Conservation (phyloP, 2,329 filamentous ascomycete species). For the Epichloe typhina region DNA sequence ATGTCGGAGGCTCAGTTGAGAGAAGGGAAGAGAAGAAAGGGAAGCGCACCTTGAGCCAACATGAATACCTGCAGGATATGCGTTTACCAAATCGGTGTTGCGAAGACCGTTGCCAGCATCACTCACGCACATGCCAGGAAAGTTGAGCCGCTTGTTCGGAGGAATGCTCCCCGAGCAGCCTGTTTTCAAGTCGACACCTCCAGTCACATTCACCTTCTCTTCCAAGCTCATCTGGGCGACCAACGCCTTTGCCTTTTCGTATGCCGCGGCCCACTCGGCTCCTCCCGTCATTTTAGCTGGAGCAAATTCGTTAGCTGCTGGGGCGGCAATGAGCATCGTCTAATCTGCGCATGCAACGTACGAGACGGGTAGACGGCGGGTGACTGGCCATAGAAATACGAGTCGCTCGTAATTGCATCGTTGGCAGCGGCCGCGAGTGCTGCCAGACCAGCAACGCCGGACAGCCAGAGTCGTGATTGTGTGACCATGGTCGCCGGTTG, state of each 20-base stretch:
- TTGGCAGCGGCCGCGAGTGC: constrained; percentile 3
- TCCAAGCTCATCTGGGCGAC: constrained; percentile 60
- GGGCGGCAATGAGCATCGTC: too few relatives aligned
- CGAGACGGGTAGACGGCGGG: constrained; percentile 38
- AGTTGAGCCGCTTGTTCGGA: constrained; percentile 24
- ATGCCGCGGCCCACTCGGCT: constrained; percentile 50
- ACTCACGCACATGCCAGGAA: constrained; percentile 31
- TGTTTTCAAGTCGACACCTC: constrained; percentile 45
- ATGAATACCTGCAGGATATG: constrained; percentile 28
- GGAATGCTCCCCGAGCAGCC: constrained; percentile 34
- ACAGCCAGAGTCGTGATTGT: not conserved
- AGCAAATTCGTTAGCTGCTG: not conserved
- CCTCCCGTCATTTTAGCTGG: constrained; percentile 41
- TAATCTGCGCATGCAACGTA: constrained; percentile 16
- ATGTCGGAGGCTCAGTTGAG: not conserved
- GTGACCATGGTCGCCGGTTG: not conserved
- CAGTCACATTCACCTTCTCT: constrained; percentile 70
- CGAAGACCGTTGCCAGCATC: constrained; percentile 33
- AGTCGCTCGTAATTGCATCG: constrained; percentile 24
- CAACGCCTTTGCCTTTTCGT: constrained; percentile 52
- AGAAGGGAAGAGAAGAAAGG: not conserved
- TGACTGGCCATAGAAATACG: constrained; percentile 36
- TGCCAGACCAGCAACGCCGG: constrained; percentile 3
- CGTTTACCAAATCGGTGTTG: constrained; percentile 27
- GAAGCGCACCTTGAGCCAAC: constrained; percentile 23